These are phyloP conservation scores for Hypomyces perniciosus DNA, from an alignment of 2,329 filamentous ascomycete species.

Conservation along the genomic window DNA sequence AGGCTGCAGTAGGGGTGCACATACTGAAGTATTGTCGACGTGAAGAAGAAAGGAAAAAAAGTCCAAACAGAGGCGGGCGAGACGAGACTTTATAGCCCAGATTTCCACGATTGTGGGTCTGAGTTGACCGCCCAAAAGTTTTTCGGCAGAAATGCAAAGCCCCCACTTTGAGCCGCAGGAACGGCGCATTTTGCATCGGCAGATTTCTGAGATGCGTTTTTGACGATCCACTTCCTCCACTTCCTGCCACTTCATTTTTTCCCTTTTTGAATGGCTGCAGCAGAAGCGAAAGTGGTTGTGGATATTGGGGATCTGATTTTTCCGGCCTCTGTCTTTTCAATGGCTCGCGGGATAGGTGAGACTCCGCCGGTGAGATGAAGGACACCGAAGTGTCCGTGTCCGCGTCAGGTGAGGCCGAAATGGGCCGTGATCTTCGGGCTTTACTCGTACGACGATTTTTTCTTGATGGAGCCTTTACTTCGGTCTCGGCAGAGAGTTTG, in stretches of 20 bases:
- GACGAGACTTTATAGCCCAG: conserved; percentile 27
- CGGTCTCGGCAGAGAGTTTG: no score
- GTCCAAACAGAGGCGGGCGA: conserved; percentile 25
- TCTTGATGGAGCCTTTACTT: no score
- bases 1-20: conserved; percentile 27
- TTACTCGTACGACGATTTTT: no score
- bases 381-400: no score
- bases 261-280: background rate
- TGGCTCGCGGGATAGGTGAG: background rate
- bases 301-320: no score
- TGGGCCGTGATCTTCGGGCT: no score
- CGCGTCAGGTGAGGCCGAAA: no score
- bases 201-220: no score
- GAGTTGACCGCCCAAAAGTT: conserved; percentile 17
- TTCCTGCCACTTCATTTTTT: background rate
- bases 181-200: background rate
- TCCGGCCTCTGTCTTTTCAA: background rate
- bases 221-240: background rate
- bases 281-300: no score
- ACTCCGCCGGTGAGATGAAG: no score
- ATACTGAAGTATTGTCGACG: conserved; percentile 58
- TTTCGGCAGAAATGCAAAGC: conserved; percentile 16
- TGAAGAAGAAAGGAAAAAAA: conserved; percentile 48
- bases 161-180: background rate
- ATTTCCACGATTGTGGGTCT: background rate